Percentiles rank a stretch among this genome's conserved stretches.
Evolutionary conservation across 75 land plant species (phyloP).

Genomic region (Isoetes taiwanensis): DNA sequence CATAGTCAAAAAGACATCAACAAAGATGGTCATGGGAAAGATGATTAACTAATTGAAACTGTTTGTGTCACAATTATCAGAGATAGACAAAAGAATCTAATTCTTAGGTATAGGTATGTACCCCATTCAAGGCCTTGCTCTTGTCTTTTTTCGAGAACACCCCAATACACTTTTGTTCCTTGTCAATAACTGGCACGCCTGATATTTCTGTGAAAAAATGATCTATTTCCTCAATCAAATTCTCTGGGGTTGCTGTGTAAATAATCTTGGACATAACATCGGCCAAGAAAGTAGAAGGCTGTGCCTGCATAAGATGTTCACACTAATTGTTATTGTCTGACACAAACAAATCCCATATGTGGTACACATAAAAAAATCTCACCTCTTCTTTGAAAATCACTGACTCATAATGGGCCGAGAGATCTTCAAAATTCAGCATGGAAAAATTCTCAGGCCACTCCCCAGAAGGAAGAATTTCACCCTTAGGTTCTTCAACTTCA

Average conservation of each 20-base stretch:
- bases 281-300: constrained; percentile 34
- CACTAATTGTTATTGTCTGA: neutral
- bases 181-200: constrained; percentile 55
- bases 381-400: constrained; percentile 45
- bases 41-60: no score
- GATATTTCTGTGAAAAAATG: constrained; percentile 30
- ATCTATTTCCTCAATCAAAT: constrained; percentile 40
- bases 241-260: constrained; percentile 34
- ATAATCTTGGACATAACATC: constrained; percentile 53
- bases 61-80: no score
- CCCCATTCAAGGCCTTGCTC: constrained; percentile 37
- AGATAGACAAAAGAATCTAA: no score
- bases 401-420: constrained; percentile 40
- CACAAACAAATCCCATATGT: neutral
- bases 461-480: constrained; percentile 47
- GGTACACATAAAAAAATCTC: neutral
- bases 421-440: constrained; percentile 51
- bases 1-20: no score
- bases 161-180: constrained; percentile 37
- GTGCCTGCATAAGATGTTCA: constrained; percentile 28
- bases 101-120: neutral
- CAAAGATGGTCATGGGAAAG: no score
- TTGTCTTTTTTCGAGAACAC: constrained; percentile 55
- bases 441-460: constrained; percentile 80
- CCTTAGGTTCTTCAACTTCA: no score